Conservation (phyloP, 306 rosid species). For the Dryas alaskensis region DNA sequence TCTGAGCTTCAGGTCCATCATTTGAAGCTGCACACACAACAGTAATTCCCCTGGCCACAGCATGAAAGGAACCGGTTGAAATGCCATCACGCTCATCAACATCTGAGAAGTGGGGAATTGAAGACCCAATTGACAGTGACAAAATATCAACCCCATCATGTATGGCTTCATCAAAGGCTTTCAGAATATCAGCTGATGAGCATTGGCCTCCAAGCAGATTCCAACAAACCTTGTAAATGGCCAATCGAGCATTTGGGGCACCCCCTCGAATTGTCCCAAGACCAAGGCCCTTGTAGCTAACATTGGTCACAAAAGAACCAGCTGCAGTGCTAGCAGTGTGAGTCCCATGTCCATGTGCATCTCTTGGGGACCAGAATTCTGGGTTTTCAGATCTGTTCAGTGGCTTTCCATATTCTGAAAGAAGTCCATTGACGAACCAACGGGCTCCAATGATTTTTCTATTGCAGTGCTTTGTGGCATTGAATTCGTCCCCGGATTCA, state of each 20-base stretch:
- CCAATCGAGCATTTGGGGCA: constrained; percentile 48
- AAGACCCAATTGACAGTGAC: constrained; percentile 42
- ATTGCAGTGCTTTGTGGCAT: constrained; percentile 38
- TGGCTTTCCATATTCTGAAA: constrained; percentile 35
- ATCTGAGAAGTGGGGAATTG: constrained; percentile 38
- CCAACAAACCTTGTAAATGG: constrained; percentile 63
- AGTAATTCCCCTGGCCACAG: constrained; percentile 43
- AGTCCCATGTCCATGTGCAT: constrained; percentile 47
- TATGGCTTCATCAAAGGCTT: constrained; percentile 50
- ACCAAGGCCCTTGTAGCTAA: constrained; percentile 50
- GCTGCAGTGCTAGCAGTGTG: constrained; percentile 48
- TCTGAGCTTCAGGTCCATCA: constrained; percentile 38
- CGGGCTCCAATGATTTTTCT: constrained; percentile 55
- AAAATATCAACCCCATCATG: constrained; percentile 52
- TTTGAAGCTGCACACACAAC: constrained; percentile 41
- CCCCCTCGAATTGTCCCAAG: constrained; percentile 46
- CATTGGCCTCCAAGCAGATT: constrained; percentile 39
- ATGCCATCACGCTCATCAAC: constrained; percentile 38
- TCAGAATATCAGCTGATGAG: constrained; percentile 44
- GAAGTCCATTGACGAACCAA: constrained; percentile 39
- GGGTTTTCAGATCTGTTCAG: constrained; percentile 16
- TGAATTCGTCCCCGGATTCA: constrained; percentile 38
- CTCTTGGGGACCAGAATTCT: constrained; percentile 53
- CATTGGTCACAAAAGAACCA: constrained; percentile 35
- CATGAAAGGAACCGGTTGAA: constrained; percentile 46